Base-by-base conservation (phyloP, 208 protist species). In the Trypanosoma caninum region DNA sequence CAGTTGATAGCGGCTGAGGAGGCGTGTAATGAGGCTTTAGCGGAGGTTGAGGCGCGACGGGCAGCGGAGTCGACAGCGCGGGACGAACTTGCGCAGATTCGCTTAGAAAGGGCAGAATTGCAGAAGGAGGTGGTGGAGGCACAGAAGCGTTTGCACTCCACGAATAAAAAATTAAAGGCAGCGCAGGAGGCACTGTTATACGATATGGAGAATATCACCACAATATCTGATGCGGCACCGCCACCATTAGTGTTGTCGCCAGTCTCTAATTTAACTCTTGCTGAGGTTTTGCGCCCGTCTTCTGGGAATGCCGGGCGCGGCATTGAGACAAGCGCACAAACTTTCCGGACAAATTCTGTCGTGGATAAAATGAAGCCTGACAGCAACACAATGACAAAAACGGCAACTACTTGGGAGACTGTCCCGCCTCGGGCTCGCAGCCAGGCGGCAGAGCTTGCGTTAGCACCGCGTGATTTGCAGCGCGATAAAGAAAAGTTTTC, bases 381-480 rank as follows among this genome's bases (percentile, higher is more conserved):
- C 6, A 8, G 28, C 3, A 53, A 11, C 3, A 37, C 5, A 53
- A 56, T 56, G 18, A 23, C n/a, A n/a, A n/a, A n/a, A n/a, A n/a
- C n/a, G n/a, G n/a, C n/a, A n/a, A n/a, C n/a, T n/a, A n/a, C n/a
- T n/a, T n/a, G n/a, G n/a, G n/a, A n/a, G n/a, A n/a, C n/a, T n/a
- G n/a, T 25, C 3, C 23, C 44, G 22, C 10, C 10, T 7, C 18
- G 34, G 25, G 22, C 23, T 23, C 27, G n/a, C 16, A 35, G 45
- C 9, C 33, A 40, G 31, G 31, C 45, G 44, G 31, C 3, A 33
- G 57, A 63, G 23, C 20, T 63, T 6, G 3, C 14, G 2, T 27
- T 63, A 1, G 20, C 41, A 30, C 57, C 57, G 23, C 41, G 44
- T 16, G 57, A 28, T 37, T 2, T 63, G 13, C 23, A 40, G 46